A percentile compares a stretch with the other conserved stretches of the same genome.
Evolutionary conservation across 2,329 filamentous ascomycete species (phyloP).

Genomic region (Pseudohalonectria lignicola): DNA sequence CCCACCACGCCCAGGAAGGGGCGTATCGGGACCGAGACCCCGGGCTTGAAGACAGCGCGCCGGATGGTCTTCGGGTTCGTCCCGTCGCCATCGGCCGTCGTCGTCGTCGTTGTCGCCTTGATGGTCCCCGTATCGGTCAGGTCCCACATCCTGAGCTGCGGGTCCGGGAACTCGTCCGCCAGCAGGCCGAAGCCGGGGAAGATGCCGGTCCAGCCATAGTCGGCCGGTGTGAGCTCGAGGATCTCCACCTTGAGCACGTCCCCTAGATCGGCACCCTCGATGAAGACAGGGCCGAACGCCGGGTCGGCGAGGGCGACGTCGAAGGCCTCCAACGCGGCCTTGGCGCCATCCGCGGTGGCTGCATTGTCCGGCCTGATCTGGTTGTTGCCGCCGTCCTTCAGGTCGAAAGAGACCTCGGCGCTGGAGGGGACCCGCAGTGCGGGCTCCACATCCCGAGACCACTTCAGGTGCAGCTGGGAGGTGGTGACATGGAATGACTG

Average conservation of each 20-base stretch:
- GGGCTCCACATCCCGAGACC: slow-evolving; percentile 32
- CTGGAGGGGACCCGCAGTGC: slow-evolving; percentile 35
- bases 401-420: slow-evolving; percentile 32
- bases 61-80: background rate
- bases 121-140: slow-evolving; percentile 14
- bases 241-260: slow-evolving; percentile 41
- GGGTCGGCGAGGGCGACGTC: slow-evolving; percentile 31
- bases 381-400: slow-evolving; percentile 37
- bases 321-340: slow-evolving; percentile 24
- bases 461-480: slow-evolving; percentile 30
- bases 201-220: slow-evolving; percentile 42
- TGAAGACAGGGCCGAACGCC: slow-evolving; percentile 33
- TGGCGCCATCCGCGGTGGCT: no score
- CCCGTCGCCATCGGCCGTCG: background rate
- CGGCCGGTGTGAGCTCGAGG: slow-evolving; percentile 28
- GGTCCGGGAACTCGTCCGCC: slow-evolving; percentile 31
- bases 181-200: slow-evolving; percentile 38
- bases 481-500: slow-evolving; percentile 13
- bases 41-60: slow-evolving; percentile 30
- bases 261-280: slow-evolving; percentile 36
- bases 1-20: slow-evolving; percentile 43
- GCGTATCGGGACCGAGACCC: slow-evolving; percentile 34
- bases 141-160: slow-evolving; percentile 36
- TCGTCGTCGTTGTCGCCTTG: slow-evolving; percentile 19
- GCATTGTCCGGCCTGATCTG: slow-evolving; percentile 32